A percentile compares a stretch with the other conserved stretches of the same genome.
phyloP scores from a whole-genome alignment of 495 filamentous ascomycete genomes.

The Clohesyomyces aquaticus region DNA sequence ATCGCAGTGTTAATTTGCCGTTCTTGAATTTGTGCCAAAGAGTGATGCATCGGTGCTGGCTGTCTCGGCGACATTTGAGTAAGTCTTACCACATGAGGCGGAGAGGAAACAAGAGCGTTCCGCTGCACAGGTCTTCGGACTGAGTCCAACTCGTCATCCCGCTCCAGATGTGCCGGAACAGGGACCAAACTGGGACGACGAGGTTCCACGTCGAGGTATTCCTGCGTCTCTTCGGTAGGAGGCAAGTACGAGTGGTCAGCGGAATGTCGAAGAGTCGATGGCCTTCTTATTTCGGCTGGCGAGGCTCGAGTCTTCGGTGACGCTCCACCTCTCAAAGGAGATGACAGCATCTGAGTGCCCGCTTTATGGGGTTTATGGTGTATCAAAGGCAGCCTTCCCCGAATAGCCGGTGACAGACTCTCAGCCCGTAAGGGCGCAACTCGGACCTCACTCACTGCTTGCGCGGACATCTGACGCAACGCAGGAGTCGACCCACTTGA shows the following conservation, averaged over 20 bases:
- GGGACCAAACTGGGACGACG: constrained; percentile 15
- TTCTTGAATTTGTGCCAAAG: constrained; percentile 8
- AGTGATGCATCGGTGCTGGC: constrained; percentile 5
- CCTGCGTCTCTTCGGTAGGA: not conserved
- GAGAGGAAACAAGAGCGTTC: not conserved
- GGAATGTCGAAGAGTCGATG: not conserved
- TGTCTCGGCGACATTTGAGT: constrained; percentile 9
- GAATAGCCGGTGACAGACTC: constrained; percentile 6
- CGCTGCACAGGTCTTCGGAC: constrained; percentile 10
- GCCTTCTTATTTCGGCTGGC: not conserved
- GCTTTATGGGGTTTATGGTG: not conserved
- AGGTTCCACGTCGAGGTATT: not conserved
- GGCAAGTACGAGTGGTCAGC: not conserved
- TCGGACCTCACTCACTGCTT: constrained; percentile 6
- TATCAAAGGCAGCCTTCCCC: not conserved
- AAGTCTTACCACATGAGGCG: constrained; percentile 19
- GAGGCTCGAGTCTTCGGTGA: not conserved
- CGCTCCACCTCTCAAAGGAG: constrained; percentile 1
- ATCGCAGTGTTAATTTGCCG: constrained; percentile 32
- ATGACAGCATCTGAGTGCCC: not conserved
- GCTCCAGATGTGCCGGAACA: constrained; percentile 25
- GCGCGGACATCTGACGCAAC: constrained; percentile 9
- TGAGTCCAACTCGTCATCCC: constrained; percentile 11
- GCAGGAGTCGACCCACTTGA: constrained; percentile 20
- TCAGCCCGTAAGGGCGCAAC: constrained; percentile 10